Evolutionary conservation across 148 eudicot genomes (phyloP).

Genomic region (Rhododendron griersonianum): DNA sequence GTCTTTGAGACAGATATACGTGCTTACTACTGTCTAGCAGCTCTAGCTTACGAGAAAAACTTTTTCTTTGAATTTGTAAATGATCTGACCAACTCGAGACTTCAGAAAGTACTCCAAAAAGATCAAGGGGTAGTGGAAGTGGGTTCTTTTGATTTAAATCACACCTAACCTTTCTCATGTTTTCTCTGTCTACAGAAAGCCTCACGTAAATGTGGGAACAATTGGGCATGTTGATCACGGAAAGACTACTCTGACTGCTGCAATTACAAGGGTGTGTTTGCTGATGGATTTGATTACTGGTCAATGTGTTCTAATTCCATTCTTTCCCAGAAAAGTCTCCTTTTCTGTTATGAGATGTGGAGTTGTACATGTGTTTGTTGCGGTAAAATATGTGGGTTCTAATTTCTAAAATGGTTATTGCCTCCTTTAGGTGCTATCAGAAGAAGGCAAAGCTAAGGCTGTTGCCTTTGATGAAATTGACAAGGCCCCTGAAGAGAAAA

Average conservation of each 20-base stretch:
- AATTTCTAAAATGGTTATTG: background rate
- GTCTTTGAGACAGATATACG: background rate
- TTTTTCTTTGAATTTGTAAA: background rate
- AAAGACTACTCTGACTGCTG: conserved; percentile 95
- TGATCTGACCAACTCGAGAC: background rate
- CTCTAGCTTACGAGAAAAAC: background rate
- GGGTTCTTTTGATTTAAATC: background rate
- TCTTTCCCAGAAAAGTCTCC: background rate
- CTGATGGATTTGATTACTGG: background rate
- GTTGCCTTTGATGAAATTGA: conserved; percentile 94
- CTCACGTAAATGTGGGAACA: conserved; percentile 94
- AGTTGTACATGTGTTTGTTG: background rate
- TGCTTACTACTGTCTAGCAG: background rate
- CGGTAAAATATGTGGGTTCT: background rate
- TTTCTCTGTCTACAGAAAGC: conserved; percentile 55
- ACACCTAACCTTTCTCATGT: background rate
- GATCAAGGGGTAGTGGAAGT: background rate
- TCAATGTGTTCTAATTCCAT: background rate
- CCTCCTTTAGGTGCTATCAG: conserved; percentile 61
- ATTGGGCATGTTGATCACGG: conserved; percentile 99
- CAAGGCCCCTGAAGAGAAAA: conserved; percentile 97
- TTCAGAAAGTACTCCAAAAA: background rate
- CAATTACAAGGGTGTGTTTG: conserved; percentile 69
- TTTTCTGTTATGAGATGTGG: background rate
- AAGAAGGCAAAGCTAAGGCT: conserved; percentile 91